Base-by-base conservation (phyloP, 164 flowering plant species). In the Platanus orientalis region DNA sequence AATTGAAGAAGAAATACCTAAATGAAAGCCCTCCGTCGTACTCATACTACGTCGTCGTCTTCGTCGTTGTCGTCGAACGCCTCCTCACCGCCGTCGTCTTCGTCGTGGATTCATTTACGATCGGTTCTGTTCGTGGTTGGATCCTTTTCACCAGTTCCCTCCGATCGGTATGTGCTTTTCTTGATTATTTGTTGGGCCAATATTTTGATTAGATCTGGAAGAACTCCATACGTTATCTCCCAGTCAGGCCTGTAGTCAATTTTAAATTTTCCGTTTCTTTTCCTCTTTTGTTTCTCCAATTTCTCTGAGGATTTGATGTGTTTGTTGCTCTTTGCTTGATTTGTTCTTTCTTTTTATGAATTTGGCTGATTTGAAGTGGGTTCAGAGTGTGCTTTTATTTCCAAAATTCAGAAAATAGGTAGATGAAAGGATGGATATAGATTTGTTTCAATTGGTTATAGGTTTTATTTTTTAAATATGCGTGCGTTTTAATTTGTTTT, bases 81-180 rank as follows among this genome's bases (percentile, higher is more conserved):
- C n/a, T n/a, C n/a, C n/a, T n/a, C n/a, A n/a, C n/a, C n/a, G 36
- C 36, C 81, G 9, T 73, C 80, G 10, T 70, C 86, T 34, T 80
- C 83, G 10, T 82, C 95, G 73, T 93, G 96, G 96, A 71, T 81
- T 72, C 90, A 87, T 66, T 77, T 90, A 71, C 80, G 96, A 75
- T 93, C 50, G 50, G 50, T 47, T 47, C 20, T 47, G 11, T 47
- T 47, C 50, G 50, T 47, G 6, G 50, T 47, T 47, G 1, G 19
- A 12, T 47, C 50, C 1, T 47, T 19, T 17, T 47, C 50, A n/a
- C 69, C 86, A 23, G 68, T 67, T 75, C 67, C 75, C 10, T 65
- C 90, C 39, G 86, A 87, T 78, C 87, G 94, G 98, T 93, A 78
- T 85, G 92, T 88, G 32, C 54, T 55, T 25, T 42, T n/a, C 25